phyloP scores from a whole-genome alignment of 129 eudicot species.

The Tanacetum coccineum region DNA sequence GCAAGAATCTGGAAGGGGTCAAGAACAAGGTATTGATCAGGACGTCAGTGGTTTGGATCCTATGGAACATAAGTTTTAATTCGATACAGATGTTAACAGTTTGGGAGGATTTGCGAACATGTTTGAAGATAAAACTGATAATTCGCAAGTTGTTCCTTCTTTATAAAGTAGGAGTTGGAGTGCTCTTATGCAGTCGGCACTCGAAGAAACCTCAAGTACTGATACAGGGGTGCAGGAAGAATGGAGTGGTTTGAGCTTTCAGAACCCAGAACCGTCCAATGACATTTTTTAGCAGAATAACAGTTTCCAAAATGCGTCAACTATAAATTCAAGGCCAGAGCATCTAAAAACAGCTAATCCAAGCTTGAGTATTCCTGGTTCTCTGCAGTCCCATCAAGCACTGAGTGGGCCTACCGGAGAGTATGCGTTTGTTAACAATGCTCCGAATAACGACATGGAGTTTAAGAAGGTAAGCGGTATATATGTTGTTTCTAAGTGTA shows the following conservation, averaged over 20 bases:
- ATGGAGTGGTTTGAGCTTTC: constrained; percentile 77
- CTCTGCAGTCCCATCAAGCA: constrained; percentile 39
- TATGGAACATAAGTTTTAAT: constrained; percentile 64
- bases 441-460: constrained; percentile 26
- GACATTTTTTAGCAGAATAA: constrained; percentile 52
- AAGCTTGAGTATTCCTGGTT: constrained; percentile 39
- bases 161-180: constrained; percentile 87
- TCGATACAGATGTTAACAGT: constrained; percentile 44
- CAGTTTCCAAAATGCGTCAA: constrained; percentile 29
- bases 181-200: constrained; percentile 90
- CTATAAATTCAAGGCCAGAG: constrained; percentile 37
- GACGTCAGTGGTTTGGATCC: constrained; percentile 53
- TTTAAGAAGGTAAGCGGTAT: constrained; percentile 32
- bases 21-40: constrained; percentile 38
- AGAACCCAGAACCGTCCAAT: constrained; percentile 48
- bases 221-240: constrained; percentile 75
- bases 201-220: constrained; percentile 71
- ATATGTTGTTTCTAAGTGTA: not conserved
- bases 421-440: constrained; percentile 20
- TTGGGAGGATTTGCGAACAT: constrained; percentile 49
- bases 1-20: constrained; percentile 36
- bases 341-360: constrained; percentile 25
- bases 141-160: constrained; percentile 40
- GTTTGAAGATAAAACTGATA: constrained; percentile 32
- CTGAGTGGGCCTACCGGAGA: constrained; percentile 24